These are phyloP conservation scores for Aphanocladium album DNA, from an alignment of 2,329 filamentous ascomycete species.

Conservation along the genomic window DNA sequence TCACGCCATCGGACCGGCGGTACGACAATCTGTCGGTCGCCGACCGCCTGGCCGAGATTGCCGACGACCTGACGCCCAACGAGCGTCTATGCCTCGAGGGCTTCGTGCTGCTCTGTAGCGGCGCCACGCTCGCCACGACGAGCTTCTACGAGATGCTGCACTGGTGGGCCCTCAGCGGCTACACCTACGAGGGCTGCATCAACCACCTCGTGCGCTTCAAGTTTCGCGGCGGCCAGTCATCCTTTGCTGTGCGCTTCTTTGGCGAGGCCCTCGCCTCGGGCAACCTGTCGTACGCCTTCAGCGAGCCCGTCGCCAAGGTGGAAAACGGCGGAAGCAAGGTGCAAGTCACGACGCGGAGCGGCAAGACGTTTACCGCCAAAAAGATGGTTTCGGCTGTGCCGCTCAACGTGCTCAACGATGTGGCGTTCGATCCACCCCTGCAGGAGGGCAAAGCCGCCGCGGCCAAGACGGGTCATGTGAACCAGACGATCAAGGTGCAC, in stretches of 20 bases:
- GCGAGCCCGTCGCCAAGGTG: slow-evolving; percentile 30
- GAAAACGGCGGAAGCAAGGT: slow-evolving; percentile 24
- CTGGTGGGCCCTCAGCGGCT: slow-evolving; percentile 42
- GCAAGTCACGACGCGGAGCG: slow-evolving; percentile 28
- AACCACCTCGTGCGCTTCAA: slow-evolving; percentile 38
- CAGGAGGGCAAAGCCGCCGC: slow-evolving; percentile 30
- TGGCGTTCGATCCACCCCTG: slow-evolving; percentile 37
- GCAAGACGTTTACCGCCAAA: slow-evolving; percentile 22
- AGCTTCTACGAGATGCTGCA: slow-evolving; percentile 44
- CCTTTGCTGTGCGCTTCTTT: slow-evolving; percentile 41
- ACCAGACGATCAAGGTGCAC: slow-evolving; percentile 42
- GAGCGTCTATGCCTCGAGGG: slow-evolving; percentile 36
- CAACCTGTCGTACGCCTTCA: slow-evolving; percentile 37
- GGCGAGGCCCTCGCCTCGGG: slow-evolving; percentile 35
- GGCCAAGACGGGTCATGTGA: slow-evolving; percentile 36
- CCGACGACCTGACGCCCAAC: slow-evolving; percentile 31
- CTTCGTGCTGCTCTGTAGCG: slow-evolving; percentile 38
- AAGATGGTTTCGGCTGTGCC: slow-evolving; percentile 39
- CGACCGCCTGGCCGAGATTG: slow-evolving; percentile 38
- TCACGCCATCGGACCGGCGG: slow-evolving; percentile 27
- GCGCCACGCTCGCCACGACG: slow-evolving; percentile 36
- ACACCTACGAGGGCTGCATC: slow-evolving; percentile 34
- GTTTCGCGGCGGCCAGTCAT: slow-evolving; percentile 38
- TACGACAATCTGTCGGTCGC: slow-evolving; percentile 36
- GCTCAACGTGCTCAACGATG: slow-evolving; percentile 37